Percentiles rank a stretch among this genome's conserved stretches.
Conservation (phyloP, 139 green algal species). For the Picochlorum sp. region DNA sequence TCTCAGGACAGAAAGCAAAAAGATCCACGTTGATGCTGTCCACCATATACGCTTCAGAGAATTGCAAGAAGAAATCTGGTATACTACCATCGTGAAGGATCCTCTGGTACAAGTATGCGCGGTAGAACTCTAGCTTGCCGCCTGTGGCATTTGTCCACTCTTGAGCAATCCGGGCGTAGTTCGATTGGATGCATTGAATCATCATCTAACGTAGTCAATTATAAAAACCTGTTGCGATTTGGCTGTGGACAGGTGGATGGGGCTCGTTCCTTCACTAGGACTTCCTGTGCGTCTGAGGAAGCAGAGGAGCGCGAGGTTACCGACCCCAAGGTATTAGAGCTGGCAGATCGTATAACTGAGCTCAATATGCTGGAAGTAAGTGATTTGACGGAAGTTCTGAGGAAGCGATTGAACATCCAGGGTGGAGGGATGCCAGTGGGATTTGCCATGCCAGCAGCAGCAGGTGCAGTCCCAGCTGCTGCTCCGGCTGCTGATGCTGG, state of each 20-base stretch:
- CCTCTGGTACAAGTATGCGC: too few relatives aligned
- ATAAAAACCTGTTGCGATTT: too few relatives aligned
- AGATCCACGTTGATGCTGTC: too few relatives aligned
- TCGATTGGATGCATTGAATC: too few relatives aligned
- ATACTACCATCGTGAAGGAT: too few relatives aligned
- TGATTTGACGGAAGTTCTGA: slow-evolving; percentile 62
- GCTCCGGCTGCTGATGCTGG: background rate
- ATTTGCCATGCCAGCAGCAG: slow-evolving; percentile 29
- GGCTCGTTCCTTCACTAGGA: background rate
- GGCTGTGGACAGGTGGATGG: background rate
- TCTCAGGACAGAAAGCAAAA: too few relatives aligned
- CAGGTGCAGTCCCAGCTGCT: slow-evolving; percentile 1
- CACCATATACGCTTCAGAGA: too few relatives aligned
- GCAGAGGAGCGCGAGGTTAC: slow-evolving; percentile 26
- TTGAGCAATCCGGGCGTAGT: too few relatives aligned
- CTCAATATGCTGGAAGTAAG: slow-evolving; percentile 69
- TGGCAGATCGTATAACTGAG: slow-evolving; percentile 61
- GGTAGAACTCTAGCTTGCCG: slow-evolving; percentile 1
- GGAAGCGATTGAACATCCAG: slow-evolving; percentile 52
- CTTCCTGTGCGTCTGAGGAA: background rate
- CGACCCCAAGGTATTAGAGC: slow-evolving; percentile 28
- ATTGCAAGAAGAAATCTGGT: too few relatives aligned
- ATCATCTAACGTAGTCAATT: too few relatives aligned
- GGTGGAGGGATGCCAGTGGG: slow-evolving; percentile 38
- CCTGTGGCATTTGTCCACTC: background rate